Evolutionary conservation across 192 early-diverging fungal genomes (phyloP).

Genomic region (Linnemannia schmuckeri): DNA sequence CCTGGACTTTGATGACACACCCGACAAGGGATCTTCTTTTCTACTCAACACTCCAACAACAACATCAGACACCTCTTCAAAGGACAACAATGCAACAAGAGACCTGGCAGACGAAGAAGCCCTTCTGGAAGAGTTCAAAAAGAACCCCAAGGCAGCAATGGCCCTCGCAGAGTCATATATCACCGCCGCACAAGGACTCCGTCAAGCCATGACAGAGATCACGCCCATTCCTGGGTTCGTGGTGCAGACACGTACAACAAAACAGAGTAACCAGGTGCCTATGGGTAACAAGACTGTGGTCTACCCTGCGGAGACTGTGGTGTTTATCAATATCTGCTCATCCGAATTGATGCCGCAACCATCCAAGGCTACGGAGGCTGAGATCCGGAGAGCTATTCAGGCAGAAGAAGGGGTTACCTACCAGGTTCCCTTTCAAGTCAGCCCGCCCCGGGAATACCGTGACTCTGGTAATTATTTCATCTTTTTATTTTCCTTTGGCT

Average conservation of each 20-base stretch:
- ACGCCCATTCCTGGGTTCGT: constrained; percentile 69
- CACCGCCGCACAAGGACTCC: constrained; percentile 32
- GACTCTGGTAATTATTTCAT: constrained; percentile 60
- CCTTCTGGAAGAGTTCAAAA: constrained; percentile 49
- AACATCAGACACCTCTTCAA: neutral
- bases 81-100: neutral
- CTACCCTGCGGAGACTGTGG: constrained; percentile 56
- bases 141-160: constrained; percentile 57
- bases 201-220: constrained; percentile 55
- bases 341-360: constrained; percentile 69
- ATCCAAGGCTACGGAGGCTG: constrained; percentile 64
- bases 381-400: constrained; percentile 73
- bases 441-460: constrained; percentile 60
- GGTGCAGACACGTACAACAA: constrained; percentile 58
- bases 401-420: constrained; percentile 72
- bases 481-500: neutral
- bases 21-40: constrained; percentile 7
- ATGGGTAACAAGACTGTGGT: constrained; percentile 25
- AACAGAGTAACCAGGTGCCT: constrained; percentile 12
- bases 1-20: constrained; percentile 30
- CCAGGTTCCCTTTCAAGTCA: constrained; percentile 74
- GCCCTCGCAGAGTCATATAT: constrained; percentile 41
- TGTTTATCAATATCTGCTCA: constrained; percentile 80
- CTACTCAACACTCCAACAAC: constrained; percentile 7
- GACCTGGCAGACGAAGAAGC: constrained; percentile 44